phyloP scores from a whole-genome alignment of 1,284 basidiomycete species.

The Pisolithus thermaeus region DNA sequence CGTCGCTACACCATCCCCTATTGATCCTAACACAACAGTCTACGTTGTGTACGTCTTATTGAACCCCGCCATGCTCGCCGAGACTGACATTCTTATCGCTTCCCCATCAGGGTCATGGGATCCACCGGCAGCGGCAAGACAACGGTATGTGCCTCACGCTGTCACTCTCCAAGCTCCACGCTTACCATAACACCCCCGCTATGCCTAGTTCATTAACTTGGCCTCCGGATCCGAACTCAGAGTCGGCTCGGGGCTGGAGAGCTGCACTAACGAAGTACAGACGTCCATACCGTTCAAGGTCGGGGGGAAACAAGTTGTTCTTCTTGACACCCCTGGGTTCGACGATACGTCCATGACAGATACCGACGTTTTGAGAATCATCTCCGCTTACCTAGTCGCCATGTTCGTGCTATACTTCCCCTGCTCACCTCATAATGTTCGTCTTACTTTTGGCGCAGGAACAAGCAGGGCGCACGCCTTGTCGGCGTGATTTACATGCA shows the following conservation, averaged over 20 bases:
- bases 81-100: slow-evolving; percentile 21
- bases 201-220: slow-evolving; percentile 32
- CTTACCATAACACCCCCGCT: slow-evolving; percentile 8
- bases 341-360: slow-evolving; percentile 34
- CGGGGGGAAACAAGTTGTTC: slow-evolving; percentile 24
- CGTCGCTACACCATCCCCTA: slow-evolving; percentile 9
- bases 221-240: slow-evolving; percentile 29
- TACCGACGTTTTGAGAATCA: slow-evolving; percentile 31
- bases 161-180: neutral
- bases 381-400: slow-evolving; percentile 31
- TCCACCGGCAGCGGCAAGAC: slow-evolving; percentile 32
- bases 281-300: slow-evolving; percentile 24
- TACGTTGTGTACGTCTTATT: slow-evolving; percentile 23
- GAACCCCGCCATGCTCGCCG: neutral
- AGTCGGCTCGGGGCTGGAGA: slow-evolving; percentile 29
- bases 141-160: slow-evolving; percentile 20
- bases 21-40: slow-evolving; percentile 22
- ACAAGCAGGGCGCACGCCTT: slow-evolving; percentile 32
- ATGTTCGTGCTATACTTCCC: slow-evolving; percentile 20
- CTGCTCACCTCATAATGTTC: neutral
- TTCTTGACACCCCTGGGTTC: slow-evolving; percentile 35
- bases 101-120: slow-evolving; percentile 28
- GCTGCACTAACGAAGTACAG: slow-evolving; percentile 33
- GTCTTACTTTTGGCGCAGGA: slow-evolving; percentile 23
- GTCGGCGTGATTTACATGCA: slow-evolving; percentile 50